These are phyloP conservation scores for Peniophora sp. DNA, from an alignment of 1,284 basidiomycete species.

Conservation along the genomic window DNA sequence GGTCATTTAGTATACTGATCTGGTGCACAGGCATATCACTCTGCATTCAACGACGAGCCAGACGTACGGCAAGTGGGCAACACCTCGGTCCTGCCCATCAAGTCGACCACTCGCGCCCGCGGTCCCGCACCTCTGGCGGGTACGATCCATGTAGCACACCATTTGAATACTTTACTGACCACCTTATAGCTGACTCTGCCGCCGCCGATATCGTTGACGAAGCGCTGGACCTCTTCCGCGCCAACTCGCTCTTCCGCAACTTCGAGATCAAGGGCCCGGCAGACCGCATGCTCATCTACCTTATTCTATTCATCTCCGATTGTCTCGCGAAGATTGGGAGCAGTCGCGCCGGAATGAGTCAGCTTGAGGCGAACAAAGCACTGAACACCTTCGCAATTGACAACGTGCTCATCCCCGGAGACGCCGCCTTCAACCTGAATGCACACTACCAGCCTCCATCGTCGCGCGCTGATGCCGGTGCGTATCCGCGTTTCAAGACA, in stretches of 20 bases:
- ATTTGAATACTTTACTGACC: not conserved
- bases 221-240: slow-evolving; percentile 93
- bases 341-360: slow-evolving; percentile 56
- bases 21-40: slow-evolving; percentile 85
- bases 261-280: slow-evolving; percentile 99
- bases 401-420: slow-evolving; percentile 89
- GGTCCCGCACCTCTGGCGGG: slow-evolving; percentile 81
- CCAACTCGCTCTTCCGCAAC: slow-evolving; percentile 98
- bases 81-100: slow-evolving; percentile 86
- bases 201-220: slow-evolving; percentile 93
- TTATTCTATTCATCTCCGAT: slow-evolving; percentile 98
- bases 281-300: slow-evolving; percentile 92
- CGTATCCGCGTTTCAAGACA: slow-evolving; percentile 19
- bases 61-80: slow-evolving; percentile 85
- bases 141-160: slow-evolving; percentile 23
- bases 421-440: slow-evolving; percentile 93
- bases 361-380: slow-evolving; percentile 84
- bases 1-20: not conserved
- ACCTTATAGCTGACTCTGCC: slow-evolving; percentile 58
- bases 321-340: slow-evolving; percentile 86
- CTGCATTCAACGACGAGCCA: slow-evolving; percentile 83
- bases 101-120: slow-evolving; percentile 65
- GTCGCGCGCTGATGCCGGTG: slow-evolving; percentile 79
- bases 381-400: slow-evolving; percentile 92
- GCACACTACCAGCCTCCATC: slow-evolving; percentile 82